Conservation (phyloP, 2,329 filamentous ascomycete genomes). For the Penicillium sp. region DNA sequence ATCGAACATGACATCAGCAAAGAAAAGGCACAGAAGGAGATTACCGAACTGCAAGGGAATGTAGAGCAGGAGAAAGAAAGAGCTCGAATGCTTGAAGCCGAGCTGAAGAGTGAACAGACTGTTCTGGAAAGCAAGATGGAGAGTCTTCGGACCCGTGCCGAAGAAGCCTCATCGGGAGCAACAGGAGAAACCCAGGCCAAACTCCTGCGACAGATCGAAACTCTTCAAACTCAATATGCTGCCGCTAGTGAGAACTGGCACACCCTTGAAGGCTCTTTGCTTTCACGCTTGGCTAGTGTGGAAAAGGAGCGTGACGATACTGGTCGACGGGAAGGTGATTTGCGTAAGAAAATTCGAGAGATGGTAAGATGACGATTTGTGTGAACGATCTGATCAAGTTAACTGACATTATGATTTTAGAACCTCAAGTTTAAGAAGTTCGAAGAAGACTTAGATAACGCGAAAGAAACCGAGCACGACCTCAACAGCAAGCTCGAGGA, state of each 20-base stretch:
- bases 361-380: constrained; percentile 57
- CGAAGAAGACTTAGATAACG: constrained; percentile 79
- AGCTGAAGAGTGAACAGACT: constrained; percentile 75
- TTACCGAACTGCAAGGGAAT: constrained; percentile 72
- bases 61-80: constrained; percentile 72
- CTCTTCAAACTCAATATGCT: constrained; percentile 90
- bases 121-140: constrained; percentile 88
- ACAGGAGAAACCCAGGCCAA: constrained; percentile 85
- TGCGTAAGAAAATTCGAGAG: constrained; percentile 87
- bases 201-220: constrained; percentile 89
- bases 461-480: constrained; percentile 49
- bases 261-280: constrained; percentile 83
- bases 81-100: constrained; percentile 67
- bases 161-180: constrained; percentile 83
- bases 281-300: constrained; percentile 72
- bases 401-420: constrained; percentile 40
- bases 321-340: constrained; percentile 77
- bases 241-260: constrained; percentile 98
- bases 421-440: constrained; percentile 66
- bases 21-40: constrained; percentile 69
- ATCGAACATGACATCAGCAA: constrained; percentile 75
- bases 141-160: constrained; percentile 77
- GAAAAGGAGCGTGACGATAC: constrained; percentile 93
- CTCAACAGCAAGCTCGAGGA: constrained; percentile 60
- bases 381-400: not conserved